Evolutionary conservation across 1,139 yeast species (phyloP).

Genomic region (Yamadazyma friedrichii): DNA sequence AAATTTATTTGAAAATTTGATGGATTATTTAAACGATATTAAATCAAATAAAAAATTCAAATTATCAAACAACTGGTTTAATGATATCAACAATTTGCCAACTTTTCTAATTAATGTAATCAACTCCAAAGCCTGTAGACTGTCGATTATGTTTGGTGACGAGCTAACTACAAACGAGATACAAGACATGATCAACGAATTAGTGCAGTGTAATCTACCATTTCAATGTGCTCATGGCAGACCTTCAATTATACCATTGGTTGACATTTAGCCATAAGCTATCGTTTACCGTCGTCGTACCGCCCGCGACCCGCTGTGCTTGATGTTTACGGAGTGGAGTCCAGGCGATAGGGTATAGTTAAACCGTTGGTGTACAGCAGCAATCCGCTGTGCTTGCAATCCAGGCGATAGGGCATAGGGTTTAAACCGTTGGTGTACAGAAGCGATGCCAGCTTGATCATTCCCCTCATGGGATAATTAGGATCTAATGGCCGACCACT

Average conservation of each 20-base stretch:
- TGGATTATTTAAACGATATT: constrained; percentile 30
- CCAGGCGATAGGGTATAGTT: too few relatives aligned
- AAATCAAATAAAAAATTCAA: constrained; percentile 20
- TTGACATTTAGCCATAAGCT: not conserved
- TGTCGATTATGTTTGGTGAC: constrained; percentile 76
- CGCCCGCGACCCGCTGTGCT: too few relatives aligned
- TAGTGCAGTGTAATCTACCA: constrained; percentile 56
- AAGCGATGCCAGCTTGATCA: too few relatives aligned
- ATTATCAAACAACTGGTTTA: constrained; percentile 17
- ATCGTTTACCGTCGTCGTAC: too few relatives aligned
- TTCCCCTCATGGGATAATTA: too few relatives aligned
- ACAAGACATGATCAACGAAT: constrained; percentile 33
- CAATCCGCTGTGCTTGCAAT: too few relatives aligned
- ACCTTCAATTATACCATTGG: constrained; percentile 67
- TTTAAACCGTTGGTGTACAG: too few relatives aligned
- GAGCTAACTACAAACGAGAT: constrained; percentile 44
- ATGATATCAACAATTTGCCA: constrained; percentile 37
- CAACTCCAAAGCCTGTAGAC: constrained; percentile 67
- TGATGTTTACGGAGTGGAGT: too few relatives aligned
- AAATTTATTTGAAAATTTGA: constrained; percentile 1
- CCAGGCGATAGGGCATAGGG: too few relatives aligned
- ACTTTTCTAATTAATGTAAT: constrained; percentile 46
- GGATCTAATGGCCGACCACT: too few relatives aligned
- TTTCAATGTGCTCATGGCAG: constrained; percentile 89
- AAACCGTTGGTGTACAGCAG: too few relatives aligned